phyloP scores from a whole-genome alignment of 1,284 basidiomycete species.

The Grifola frondosa region DNA sequence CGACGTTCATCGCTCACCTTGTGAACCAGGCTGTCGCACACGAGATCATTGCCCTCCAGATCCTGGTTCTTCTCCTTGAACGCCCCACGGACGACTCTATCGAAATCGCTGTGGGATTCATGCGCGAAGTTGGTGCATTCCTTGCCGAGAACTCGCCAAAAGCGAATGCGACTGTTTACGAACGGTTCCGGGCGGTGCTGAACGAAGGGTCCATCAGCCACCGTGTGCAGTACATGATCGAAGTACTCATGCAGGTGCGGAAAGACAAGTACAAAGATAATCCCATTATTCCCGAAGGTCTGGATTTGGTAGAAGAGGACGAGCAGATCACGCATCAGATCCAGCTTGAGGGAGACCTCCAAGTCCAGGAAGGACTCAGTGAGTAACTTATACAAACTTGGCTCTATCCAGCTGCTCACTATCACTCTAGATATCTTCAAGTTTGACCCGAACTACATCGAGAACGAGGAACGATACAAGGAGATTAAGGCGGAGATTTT shows the following conservation, averaged over 20 bases:
- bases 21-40: slow-evolving; percentile 96
- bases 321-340: slow-evolving; percentile 96
- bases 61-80: slow-evolving; percentile 91
- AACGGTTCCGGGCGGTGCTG: slow-evolving; percentile 93
- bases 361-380: slow-evolving; percentile 94
- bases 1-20: slow-evolving; percentile 95
- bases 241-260: slow-evolving; percentile 96
- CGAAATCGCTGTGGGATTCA: slow-evolving; percentile 97
- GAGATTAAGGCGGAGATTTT: slow-evolving; percentile 93
- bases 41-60: slow-evolving; percentile 93
- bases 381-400: slow-evolving; percentile 34
- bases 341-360: slow-evolving; percentile 88
- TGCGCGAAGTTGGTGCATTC: slow-evolving; percentile 96
- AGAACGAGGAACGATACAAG: slow-evolving; percentile 94
- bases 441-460: slow-evolving; percentile 82
- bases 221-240: slow-evolving; percentile 99
- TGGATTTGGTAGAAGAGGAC: slow-evolving; percentile 97
- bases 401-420: slow-evolving; percentile 10
- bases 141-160: slow-evolving; percentile 92
- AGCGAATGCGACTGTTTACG: slow-evolving; percentile 90
- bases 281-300: slow-evolving; percentile 86
- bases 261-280: slow-evolving; percentile 99
- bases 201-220: slow-evolving; percentile 96
- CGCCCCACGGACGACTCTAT: slow-evolving; percentile 97
- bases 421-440: slow-evolving; percentile 85